Conservation (phyloP, 768 basidiomycete genomes). For the Mycena galopus region DNA sequence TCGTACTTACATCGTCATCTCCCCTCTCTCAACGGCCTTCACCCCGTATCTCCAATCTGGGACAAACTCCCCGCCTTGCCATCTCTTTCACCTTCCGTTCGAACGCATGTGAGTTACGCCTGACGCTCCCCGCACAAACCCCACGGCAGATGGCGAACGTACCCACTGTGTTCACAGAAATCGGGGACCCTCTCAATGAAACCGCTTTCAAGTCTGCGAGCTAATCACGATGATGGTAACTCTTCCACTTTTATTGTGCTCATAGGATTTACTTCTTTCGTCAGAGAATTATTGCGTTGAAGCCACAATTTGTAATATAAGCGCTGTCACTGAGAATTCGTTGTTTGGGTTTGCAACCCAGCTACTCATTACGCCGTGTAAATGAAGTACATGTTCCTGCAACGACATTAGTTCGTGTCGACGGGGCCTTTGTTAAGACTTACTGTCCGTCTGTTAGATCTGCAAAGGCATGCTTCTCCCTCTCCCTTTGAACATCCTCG, state of each 20-base stretch:
- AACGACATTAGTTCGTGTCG: not conserved
- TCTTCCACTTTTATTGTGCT: not conserved
- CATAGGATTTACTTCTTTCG: not conserved
- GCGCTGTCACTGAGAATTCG: not conserved
- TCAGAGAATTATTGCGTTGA: slow-evolving; percentile 1
- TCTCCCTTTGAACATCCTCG: slow-evolving; percentile 67
- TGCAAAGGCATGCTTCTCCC: slow-evolving; percentile 71
- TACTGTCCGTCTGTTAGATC: slow-evolving; percentile 76
- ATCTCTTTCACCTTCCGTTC: too few relatives aligned
- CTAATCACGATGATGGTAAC: slow-evolving; percentile 18
- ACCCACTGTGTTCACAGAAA: slow-evolving; percentile 59
- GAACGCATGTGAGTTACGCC: too few relatives aligned
- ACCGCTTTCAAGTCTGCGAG: slow-evolving; percentile 42
- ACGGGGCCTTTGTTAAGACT: not conserved
- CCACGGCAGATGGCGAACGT: too few relatives aligned
- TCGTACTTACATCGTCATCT: too few relatives aligned
- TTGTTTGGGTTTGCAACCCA: not conserved
- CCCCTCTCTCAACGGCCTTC: too few relatives aligned
- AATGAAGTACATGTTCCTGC: slow-evolving; percentile 71
- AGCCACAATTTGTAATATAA: slow-evolving; percentile 15
- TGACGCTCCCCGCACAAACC: too few relatives aligned
- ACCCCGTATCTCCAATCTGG: too few relatives aligned
- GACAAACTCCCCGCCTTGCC: too few relatives aligned
- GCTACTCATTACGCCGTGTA: slow-evolving; percentile 59
- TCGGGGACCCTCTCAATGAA: slow-evolving; percentile 69